Evolutionary conservation across 257 asterid genomes (phyloP), one percentile per base, ranked within the genome.

Genomic region (Mitragyna speciosa): DNA sequence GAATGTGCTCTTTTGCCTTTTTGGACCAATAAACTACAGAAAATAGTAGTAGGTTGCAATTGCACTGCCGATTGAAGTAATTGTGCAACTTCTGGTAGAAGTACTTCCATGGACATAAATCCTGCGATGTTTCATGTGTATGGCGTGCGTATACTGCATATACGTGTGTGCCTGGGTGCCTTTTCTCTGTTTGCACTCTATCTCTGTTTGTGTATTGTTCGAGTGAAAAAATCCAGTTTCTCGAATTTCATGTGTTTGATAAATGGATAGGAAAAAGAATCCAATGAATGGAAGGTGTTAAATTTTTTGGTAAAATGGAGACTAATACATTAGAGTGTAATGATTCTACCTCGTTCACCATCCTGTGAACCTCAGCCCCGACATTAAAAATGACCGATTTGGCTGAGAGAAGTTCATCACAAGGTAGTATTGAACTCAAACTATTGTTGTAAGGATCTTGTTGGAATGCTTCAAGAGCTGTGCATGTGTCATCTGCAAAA

Each of bases 401-500:
- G 49, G 97, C 95, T 5, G 97, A 87, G 16, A 85, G 84, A 79
- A 95, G 75, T 52, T 92, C 93, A 51, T 90, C 93, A 49, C 98
- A 95, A 6, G 99, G 99, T 22, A 95, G 89, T 72, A 92, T 86
- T 30, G 96, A 90, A 83, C 94, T 93, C 87, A 95, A 82, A 88
- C 92, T 93, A 82, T 91, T 95, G 90, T 93, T 89, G 83, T 91
- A 88, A 0, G 97, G 98, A 82, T 95, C 86, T 70, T 87, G 80
- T 73, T 86, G 93, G 84, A 93, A 92, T 67, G 92, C 85, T 76
- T 90, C 91, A 7, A 95, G 79, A 2, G 98, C 95, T 22, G 94
- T 88, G 83, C 99, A 92, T 0, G 98, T 87, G 43, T 95, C 99
- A 28, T 89, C 86, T 0, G 92, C 92, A 70, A 93, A 92, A 79